A percentile compares a stretch with the other conserved stretches of the same genome.
phyloP scores from a whole-genome alignment of 345 rosid species.

The Brassica juncea region DNA sequence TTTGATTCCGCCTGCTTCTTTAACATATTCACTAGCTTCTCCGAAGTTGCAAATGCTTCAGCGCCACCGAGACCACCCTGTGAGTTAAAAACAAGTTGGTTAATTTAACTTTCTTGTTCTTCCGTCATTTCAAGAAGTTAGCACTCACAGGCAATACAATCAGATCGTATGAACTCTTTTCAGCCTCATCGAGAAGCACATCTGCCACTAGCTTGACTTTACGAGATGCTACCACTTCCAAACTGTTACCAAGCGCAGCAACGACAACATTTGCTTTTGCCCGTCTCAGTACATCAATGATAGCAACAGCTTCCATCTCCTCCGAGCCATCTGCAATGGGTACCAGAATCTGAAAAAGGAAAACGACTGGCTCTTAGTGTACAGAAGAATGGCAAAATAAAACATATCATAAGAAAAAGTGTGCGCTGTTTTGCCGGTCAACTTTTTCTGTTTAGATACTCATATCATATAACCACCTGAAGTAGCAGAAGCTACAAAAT shows the following conservation, averaged over 20 bases:
- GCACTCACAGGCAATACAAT: conserved; percentile 83
- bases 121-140: background rate
- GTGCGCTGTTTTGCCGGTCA: background rate
- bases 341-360: conserved; percentile 70
- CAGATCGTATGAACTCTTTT: conserved; percentile 72
- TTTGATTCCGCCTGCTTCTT: conserved; percentile 75
- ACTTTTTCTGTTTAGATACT: background rate
- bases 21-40: conserved; percentile 72
- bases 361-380: background rate
- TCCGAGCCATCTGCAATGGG: conserved; percentile 50
- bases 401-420: background rate
- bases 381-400: background rate
- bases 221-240: conserved; percentile 84
- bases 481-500: background rate
- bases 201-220: conserved; percentile 84
- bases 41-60: conserved; percentile 78
- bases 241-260: conserved; percentile 75
- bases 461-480: background rate
- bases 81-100: background rate
- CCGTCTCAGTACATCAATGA: background rate
- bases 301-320: background rate
- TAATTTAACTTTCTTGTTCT: background rate
- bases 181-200: conserved; percentile 84
- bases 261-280: conserved; percentile 74
- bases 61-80: conserved; percentile 98